Evolutionary conservation across 1,139 yeast genomes (phyloP).

Genomic region (Hansenula sp.): DNA sequence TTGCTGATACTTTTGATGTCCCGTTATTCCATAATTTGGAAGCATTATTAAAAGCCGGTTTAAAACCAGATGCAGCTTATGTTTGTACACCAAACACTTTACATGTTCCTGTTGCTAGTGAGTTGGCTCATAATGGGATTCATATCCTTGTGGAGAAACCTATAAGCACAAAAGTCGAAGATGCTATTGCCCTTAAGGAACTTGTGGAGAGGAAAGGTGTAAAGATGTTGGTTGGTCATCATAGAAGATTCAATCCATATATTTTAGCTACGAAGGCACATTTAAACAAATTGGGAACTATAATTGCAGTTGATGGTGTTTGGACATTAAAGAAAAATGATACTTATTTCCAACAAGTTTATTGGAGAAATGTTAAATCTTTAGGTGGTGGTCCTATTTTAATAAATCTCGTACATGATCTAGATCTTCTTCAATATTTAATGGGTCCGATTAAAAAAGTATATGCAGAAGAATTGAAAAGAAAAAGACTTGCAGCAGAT

Average conservation of each 20-base stretch:
- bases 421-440: slow-evolving; percentile 10
- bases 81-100: slow-evolving; percentile 16
- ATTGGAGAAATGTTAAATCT: slow-evolving; percentile 10
- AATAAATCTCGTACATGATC: slow-evolving; percentile 16
- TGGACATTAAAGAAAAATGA: slow-evolving; percentile 13
- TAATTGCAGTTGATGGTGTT: slow-evolving; percentile 14
- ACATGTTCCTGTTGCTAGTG: slow-evolving; percentile 8
- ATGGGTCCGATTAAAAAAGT: slow-evolving; percentile 13
- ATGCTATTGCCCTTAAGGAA: slow-evolving; percentile 8
- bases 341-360: slow-evolving; percentile 9
- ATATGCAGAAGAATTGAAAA: slow-evolving; percentile 11
- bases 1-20: background rate
- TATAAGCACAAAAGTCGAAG: slow-evolving; percentile 9
- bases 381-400: slow-evolving; percentile 15
- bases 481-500: slow-evolving; percentile 5
- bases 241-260: slow-evolving; percentile 16
- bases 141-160: slow-evolving; percentile 15
- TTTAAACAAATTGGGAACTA: slow-evolving; percentile 6
- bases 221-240: slow-evolving; percentile 13
- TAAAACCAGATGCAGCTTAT: slow-evolving; percentile 13
- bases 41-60: slow-evolving; percentile 10
- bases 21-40: slow-evolving; percentile 11
- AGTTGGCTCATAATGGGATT: slow-evolving; percentile 6
- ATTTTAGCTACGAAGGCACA: slow-evolving; percentile 12
- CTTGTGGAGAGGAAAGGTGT: slow-evolving; percentile 5